Evolutionary conservation across 1,139 yeast genomes (phyloP).

Genomic region (Lodderomyces parapsilosis): DNA sequence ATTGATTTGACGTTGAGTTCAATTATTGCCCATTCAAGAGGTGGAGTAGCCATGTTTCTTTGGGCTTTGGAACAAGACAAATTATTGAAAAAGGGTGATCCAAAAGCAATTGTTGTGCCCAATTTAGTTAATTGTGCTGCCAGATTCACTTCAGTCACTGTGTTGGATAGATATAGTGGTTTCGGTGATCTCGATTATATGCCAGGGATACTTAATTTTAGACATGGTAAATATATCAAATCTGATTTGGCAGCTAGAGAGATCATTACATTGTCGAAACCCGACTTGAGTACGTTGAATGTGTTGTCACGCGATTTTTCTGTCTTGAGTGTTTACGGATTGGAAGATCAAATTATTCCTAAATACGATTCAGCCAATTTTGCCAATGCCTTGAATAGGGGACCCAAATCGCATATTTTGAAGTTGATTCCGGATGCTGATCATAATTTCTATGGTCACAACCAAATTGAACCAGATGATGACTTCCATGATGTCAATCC

Average conservation of each 20-base stretch:
- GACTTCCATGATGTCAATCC: conserved; percentile 37
- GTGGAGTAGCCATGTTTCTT: conserved; percentile 70
- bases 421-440: conserved; percentile 67
- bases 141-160: conserved; percentile 46
- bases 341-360: conserved; percentile 65
- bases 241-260: conserved; percentile 52
- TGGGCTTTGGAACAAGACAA: conserved; percentile 58
- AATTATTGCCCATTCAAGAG: conserved; percentile 77
- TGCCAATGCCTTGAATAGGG: conserved; percentile 55
- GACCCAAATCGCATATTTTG: conserved; percentile 52
- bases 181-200: conserved; percentile 19
- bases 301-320: conserved; percentile 47
- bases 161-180: conserved; percentile 33
- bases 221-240: conserved; percentile 49
- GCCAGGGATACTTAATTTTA: conserved; percentile 18
- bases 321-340: conserved; percentile 71
- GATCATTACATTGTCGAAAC: conserved; percentile 49
- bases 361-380: conserved; percentile 57
- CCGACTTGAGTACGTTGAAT: conserved; percentile 45
- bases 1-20: conserved; percentile 49
- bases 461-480: conserved; percentile 27
- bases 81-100: conserved; percentile 25
- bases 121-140: conserved; percentile 71
- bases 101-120: conserved; percentile 48
- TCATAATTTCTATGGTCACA: conserved; percentile 70